Base-by-base conservation (phyloP, 2,329 filamentous ascomycete genomes). In the Trichoderma sp. region DNA sequence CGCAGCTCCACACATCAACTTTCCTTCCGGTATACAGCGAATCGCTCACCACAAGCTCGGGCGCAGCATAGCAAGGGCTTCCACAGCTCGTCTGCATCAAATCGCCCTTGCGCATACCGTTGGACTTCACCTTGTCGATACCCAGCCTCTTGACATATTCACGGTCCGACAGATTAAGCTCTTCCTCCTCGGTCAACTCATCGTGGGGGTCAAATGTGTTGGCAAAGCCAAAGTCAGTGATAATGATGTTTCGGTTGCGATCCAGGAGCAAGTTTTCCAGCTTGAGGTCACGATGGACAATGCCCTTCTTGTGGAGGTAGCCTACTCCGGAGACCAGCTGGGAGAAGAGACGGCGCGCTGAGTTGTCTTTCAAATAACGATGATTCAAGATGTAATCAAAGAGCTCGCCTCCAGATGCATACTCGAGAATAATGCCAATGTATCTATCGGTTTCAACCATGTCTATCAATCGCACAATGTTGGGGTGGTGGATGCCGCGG, bases 1-100 rank as follows among this genome's bases (percentile, higher is more conserved):
- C 96, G 80, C 96, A 99, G 82, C 96, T 98, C 96, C 96, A 99
- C 43, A 99, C 96, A 79, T 99, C 96, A 30, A 99, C 96, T 82
- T 99, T 99, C 67, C 95, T 91, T 61, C 96, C 96, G 2, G 96
- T 99, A 82, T 99, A 99, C 8, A 99, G 85, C 17, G 95, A 97
- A 82, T 99, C 96, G 80, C 94, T 98, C 73, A 99, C 96, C 15
- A 99, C 96, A 68, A 99, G 86, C 83, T 99, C 96, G 5, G 96
- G 96, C 15, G 96, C 96, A 63, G 96, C 96, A 81, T 99, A 99
- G 79, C 96, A 99, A 8, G 96, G 96, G 81, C 95, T 98, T 74
- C 96, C 96, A 81, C 96, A 99, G 81, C 96, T 98, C 12, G 96
- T 99, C 83, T 98, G 95, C 96, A 99, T 99, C 78, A 99, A 84